Evolutionary conservation across 164 flowering plant species (phyloP), one percentile per base, ranked within the genome.

Genomic region (Akebia trifoliata): DNA sequence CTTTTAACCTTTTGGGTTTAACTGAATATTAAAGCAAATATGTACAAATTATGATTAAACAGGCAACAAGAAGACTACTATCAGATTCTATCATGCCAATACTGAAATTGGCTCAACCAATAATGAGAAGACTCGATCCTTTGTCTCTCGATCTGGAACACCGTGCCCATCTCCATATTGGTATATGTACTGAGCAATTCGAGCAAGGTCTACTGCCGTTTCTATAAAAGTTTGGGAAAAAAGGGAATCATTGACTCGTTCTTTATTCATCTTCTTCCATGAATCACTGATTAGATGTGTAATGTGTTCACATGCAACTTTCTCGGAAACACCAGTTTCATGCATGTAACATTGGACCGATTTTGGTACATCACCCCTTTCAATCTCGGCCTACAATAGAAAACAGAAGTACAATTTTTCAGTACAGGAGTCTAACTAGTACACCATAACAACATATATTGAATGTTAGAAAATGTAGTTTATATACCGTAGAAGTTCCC

Each of bases 131-230:
- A 66, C 26, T 21, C 39, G 43, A 4, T 54, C 30, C 22, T 21
- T 66, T 1, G 60, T 37, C 10, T 21, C n/a, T 7, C 20, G 29
- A 50, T 74, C 65, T 2, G 82, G 77, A 22, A 57, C 50, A 20
- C 82, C 78, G 64, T 60, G 63, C 0, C 71, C 72, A 70, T 80
- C 85, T 53, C 78, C 85, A 57, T 71, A 1, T 20, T 78, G 75
- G 62, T 81, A 78, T 2, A 62, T 50, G 54, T 71, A 71, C 0
- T 74, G 72, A 10, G 73, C 36, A 14, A 65, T 66, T 44, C 79
- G 62, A 24, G 76, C 81, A 52, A 69, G 69, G 47, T 72, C 70
- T 5, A 63, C 12, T 2, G 69, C 62, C 22, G 56, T 40, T 18
- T 56, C 63, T 1, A 62, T 52, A 28, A 75, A 74, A 17, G 52